Evolutionary conservation across 768 basidiomycete genomes (phyloP).

Genomic region (Xerocomus spinulosus): DNA sequence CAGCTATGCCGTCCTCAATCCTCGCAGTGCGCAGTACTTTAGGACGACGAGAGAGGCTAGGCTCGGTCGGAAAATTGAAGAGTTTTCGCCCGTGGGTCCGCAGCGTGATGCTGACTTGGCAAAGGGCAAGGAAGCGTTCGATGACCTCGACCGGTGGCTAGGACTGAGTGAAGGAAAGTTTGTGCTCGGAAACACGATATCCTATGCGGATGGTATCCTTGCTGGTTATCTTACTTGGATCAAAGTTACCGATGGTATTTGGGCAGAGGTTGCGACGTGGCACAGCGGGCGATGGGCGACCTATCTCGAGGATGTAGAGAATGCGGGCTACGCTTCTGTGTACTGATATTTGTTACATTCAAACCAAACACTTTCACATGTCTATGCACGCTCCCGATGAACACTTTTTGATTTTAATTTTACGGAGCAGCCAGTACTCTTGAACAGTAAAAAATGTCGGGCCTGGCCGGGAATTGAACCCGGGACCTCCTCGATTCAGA

Average conservation of each 20-base stretch:
- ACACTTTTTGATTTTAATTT: too few species aligned
- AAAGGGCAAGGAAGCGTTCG: slow-evolving; percentile 24
- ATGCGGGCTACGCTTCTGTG: slow-evolving; percentile 26
- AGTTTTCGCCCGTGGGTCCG: slow-evolving; percentile 31
- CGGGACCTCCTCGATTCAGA: slow-evolving; percentile 52
- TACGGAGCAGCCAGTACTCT: too few species aligned
- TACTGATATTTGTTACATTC: too few species aligned
- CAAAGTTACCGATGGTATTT: slow-evolving; percentile 27
- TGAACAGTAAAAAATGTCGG: slow-evolving; percentile 28
- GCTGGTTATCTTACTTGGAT: slow-evolving; percentile 36
- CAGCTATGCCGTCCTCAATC: slow-evolving; percentile 19
- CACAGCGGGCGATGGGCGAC: slow-evolving; percentile 38
- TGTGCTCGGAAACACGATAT: slow-evolving; percentile 31
- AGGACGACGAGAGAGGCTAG: slow-evolving; percentile 30
- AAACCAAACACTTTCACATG: too few species aligned
- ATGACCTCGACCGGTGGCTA: slow-evolving; percentile 29
- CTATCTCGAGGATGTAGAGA: slow-evolving; percentile 29
- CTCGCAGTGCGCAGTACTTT: slow-evolving; percentile 30
- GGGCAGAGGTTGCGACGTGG: slow-evolving; percentile 34
- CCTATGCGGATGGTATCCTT: slow-evolving; percentile 35
- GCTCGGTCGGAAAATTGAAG: slow-evolving; percentile 34
- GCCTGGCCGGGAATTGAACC: slow-evolving; percentile 58
- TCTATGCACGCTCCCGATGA: too few species aligned
- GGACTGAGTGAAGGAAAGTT: slow-evolving; percentile 28
- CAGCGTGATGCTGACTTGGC: slow-evolving; percentile 25